Evolutionary conservation across 768 basidiomycete species (phyloP), one percentile per base, ranked within the genome.

Genomic region (Boletus insuetus): DNA sequence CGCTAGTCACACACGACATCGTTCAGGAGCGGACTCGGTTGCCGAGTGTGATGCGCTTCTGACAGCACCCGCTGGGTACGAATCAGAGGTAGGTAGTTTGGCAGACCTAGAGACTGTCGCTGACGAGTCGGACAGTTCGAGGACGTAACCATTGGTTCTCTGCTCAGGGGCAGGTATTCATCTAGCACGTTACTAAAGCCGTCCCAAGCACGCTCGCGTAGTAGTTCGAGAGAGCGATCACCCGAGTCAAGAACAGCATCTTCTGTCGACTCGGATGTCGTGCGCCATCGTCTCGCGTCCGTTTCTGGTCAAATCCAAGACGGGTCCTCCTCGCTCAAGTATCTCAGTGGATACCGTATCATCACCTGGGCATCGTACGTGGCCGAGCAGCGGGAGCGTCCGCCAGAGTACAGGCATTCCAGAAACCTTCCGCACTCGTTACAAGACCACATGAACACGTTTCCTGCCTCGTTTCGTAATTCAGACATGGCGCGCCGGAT

Each of bases 391-490:
- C 59, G 65, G 13, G 41, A 46, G 10, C 53, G 59, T 9, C 43
- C 53, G 3, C 65, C 69, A 6, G 66, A 65, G 19, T 66, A 68
- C 42, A 63, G 59, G 44, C 62, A 72, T 16, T 66, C 82, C 3
- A 75, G 69, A 53, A 77, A 89, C 55, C 74, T 90, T n/a, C 83
- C 84, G 1, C 82, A 84, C 58, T 58, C 74, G 4, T 64, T 90
- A 6, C 85, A 89, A 53, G 88, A 91, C 65, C 73, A 79, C 50
- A 79, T 91, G 70, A 87, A 89, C 67, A 63, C 72, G 2, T 74
- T 84, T 59, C 73, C 77, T 2, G 62, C 64, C 0, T 50, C 64
- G n/a, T 76, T 73, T 26, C 75, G 79, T 13, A 66, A 69, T 22
- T 74, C 79, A 2, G 72, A 69, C 3, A 69, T 76, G 46, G 79